These are phyloP conservation scores for Corchorus capsularis DNA, from an alignment of 345 rosid genomes.

Conservation along the genomic window DNA sequence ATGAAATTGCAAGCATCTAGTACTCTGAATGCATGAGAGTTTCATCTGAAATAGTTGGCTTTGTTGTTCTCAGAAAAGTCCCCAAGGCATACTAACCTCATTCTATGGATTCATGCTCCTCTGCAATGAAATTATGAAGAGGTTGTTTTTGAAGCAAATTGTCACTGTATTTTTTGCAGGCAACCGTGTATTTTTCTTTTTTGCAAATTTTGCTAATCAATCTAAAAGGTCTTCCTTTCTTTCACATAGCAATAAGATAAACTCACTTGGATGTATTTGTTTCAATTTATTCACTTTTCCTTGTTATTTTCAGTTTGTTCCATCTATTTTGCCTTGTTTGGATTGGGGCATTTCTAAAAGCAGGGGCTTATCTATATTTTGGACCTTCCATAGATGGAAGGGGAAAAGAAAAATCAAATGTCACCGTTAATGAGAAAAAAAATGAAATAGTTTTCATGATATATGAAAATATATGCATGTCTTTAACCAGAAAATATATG, in stretches of 20 bases:
- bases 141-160: not conserved
- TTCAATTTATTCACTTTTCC: not conserved
- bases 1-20: constrained; percentile 40
- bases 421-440: too few relatives aligned
- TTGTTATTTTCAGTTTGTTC: not conserved
- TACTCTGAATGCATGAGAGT: constrained; percentile 37
- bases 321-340: not conserved
- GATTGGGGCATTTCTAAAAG: not conserved
- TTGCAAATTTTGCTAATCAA: constrained; percentile 7
- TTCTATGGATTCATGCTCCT: not conserved
- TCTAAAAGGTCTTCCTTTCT: not conserved
- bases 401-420: too few relatives aligned
- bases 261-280: not conserved
- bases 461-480: too few relatives aligned
- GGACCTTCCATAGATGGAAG: too few relatives aligned
- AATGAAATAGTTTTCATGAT: too few relatives aligned
- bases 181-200: not conserved
- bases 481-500: too few relatives aligned
- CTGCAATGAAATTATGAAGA: not conserved
- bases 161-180: not conserved
- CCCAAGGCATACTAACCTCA: not conserved
- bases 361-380: too few relatives aligned
- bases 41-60: not conserved
- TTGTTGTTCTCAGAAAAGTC: not conserved
- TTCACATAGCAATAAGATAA: not conserved